Conservation (phyloP, 345 rosid genomes). For the Arabidopsis thaliana region TAIR10.1 NC_003074.8:19691501-19692000, state of each 20-base stretch:
- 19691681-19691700: constrained; percentile 15
- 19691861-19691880: constrained; percentile 78
- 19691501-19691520: neutral
- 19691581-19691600: constrained; percentile 2
- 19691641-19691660: neutral
- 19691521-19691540: neutral
- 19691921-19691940: neutral
- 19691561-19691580: constrained; percentile 35
- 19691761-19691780: neutral
- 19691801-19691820: constrained; percentile 84
- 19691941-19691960: neutral
- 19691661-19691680: neutral
- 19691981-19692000: constrained; percentile 65
- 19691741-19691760: neutral
- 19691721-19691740: neutral
- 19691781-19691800: constrained; percentile 88
- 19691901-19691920: neutral
- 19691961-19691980: constrained; percentile 76
- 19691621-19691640: neutral
- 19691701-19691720: constrained; percentile 4
- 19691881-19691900: constrained; percentile 4
- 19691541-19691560: constrained; percentile 9
- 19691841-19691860: constrained; percentile 83
- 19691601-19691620: neutral
- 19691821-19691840: constrained; percentile 80